Conservation (phyloP, 164 flowering plant genomes). For the Saururus chinensis region DNA sequence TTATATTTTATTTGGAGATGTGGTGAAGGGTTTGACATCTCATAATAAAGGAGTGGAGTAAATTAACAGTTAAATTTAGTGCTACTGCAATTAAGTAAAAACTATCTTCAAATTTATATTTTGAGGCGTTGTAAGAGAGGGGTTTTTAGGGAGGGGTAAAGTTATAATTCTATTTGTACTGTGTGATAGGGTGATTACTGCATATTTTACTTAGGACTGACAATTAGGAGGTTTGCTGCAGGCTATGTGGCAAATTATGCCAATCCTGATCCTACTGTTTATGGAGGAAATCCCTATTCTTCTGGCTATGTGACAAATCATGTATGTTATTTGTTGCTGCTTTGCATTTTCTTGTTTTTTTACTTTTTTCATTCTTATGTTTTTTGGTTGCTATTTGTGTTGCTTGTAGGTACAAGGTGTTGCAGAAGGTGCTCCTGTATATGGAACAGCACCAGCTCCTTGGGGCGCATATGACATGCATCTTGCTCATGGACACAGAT, state of each 20-base stretch:
- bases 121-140: not conserved
- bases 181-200: not conserved
- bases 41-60: too few species aligned
- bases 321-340: constrained; percentile 31
- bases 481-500: constrained; percentile 72
- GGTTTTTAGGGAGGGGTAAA: not conserved
- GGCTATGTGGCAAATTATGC: constrained; percentile 56
- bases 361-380: not conserved
- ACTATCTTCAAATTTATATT: too few species aligned
- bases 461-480: constrained; percentile 88
- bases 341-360: not conserved
- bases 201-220: not conserved
- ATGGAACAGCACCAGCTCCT: constrained; percentile 63
- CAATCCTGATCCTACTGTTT: constrained; percentile 49
- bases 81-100: not conserved
- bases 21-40: too few species aligned
- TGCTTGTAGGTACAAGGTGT: constrained; percentile 49
- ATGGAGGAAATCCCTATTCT: constrained; percentile 64
- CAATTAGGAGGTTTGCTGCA: constrained; percentile 21
- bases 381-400: not conserved
- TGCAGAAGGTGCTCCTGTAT: constrained; percentile 54
- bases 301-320: constrained; percentile 57
- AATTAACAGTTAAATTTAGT: not conserved
- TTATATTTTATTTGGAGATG: too few species aligned
- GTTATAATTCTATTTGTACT: not conserved